Conservation (phyloP, 2,329 filamentous ascomycete genomes). For the Emergomyces africanus region DNA sequence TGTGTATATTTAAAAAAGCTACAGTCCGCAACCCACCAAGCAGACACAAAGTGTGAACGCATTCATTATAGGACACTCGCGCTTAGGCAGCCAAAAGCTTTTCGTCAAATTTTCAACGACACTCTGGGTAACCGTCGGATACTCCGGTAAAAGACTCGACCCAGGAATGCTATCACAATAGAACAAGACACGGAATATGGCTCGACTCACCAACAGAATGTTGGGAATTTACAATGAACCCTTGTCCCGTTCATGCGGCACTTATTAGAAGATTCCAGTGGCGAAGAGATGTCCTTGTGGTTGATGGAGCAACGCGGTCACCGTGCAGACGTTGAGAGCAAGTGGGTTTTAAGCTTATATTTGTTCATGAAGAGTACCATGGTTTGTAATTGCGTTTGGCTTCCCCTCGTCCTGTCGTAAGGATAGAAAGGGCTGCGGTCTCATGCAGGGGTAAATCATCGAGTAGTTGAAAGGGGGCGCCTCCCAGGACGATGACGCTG, state of each 20-base stretch:
- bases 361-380: background rate
- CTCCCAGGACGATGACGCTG: background rate
- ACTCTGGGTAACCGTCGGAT: too few species aligned
- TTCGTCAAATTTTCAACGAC: too few species aligned
- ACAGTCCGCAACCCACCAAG: too few species aligned
- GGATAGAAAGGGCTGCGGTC: background rate
- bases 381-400: background rate
- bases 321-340: background rate
- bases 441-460: background rate
- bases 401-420: background rate
- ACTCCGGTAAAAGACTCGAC: too few species aligned
- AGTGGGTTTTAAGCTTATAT: background rate
- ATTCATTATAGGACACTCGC: too few species aligned
- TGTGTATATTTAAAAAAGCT: too few species aligned
- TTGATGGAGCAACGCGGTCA: background rate
- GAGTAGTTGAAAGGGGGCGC: background rate
- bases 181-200: too few species aligned
- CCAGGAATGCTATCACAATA: too few species aligned
- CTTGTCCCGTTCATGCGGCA: background rate
- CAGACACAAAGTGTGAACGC: too few species aligned
- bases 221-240: background rate
- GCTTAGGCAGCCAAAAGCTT: too few species aligned
- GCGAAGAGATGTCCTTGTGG: background rate
- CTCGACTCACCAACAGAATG: too few species aligned
- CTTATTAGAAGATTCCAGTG: background rate